A percentile compares a stretch with the other conserved stretches of the same genome.
Conservation (phyloP, 2,329 filamentous ascomycete genomes). For the Pyrenophora graminea region DNA sequence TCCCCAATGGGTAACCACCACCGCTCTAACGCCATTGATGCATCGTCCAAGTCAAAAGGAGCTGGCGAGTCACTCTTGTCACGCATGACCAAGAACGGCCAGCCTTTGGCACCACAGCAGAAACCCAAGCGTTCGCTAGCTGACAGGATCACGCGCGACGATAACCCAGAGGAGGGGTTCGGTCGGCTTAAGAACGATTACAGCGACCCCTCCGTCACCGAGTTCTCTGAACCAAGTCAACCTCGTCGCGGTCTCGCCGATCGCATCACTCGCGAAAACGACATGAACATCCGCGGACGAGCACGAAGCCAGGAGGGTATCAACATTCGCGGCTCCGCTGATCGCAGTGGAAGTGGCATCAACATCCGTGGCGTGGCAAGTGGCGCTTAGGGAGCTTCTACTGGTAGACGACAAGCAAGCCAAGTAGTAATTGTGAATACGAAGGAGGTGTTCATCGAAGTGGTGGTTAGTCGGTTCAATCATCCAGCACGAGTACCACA, state of each 20-base stretch:
- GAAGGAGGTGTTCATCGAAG: too few relatives aligned
- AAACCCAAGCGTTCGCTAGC: conserved; percentile 33
- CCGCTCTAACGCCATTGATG: conserved; percentile 50
- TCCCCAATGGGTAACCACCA: conserved; percentile 51
- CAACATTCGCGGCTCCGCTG: conserved; percentile 40
- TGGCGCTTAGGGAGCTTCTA: conserved; percentile 25
- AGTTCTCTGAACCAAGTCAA: conserved; percentile 30
- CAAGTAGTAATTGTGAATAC: neutral
- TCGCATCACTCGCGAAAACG: conserved; percentile 28
- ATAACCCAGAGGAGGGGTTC: conserved; percentile 27
- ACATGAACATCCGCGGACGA: conserved; percentile 27
- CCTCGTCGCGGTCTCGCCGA: conserved; percentile 26
- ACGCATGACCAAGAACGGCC: conserved; percentile 44
- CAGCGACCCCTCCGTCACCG: conserved; percentile 29
- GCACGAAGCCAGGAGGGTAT: conserved; percentile 31
- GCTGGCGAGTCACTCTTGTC: conserved; percentile 31
- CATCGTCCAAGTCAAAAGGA: conserved; percentile 17
- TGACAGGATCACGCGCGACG: conserved; percentile 37
- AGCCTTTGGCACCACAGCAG: conserved; percentile 26
- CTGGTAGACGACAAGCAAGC: neutral
- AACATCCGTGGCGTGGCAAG: conserved; percentile 42
- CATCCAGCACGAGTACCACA: too few relatives aligned
- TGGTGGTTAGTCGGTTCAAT: too few relatives aligned
- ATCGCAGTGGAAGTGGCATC: conserved; percentile 27
- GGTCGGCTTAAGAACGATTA: conserved; percentile 41